Base-by-base conservation (phyloP, 2,329 filamentous ascomycete genomes). In the Exophiala sp. region DNA sequence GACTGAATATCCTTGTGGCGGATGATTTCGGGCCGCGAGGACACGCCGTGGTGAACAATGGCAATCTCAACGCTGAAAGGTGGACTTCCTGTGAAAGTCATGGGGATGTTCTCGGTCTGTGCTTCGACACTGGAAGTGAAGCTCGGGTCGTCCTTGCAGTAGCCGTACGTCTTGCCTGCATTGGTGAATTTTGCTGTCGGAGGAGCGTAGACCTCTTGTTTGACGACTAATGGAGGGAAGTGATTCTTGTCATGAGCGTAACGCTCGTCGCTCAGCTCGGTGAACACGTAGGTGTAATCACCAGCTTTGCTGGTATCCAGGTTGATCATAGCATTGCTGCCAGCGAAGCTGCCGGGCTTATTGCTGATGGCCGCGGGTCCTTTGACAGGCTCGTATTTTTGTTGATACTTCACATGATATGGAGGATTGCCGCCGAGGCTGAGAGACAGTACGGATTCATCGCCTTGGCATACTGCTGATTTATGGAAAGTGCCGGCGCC, bases 121-220 rank as follows among this genome's bases (percentile, higher is more conserved):
- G 64, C 96, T 89, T 53, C 52, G 12, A 41, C 47, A 40, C 49
- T 55, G 40, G 52, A 20, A 10, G 51, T 55, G 42, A 62, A 50
- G 34, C 50, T 55, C 16, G 59, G 53, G 34, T 64, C 62, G 44
- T 91, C 85, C 69, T 91, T 87, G 73, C 94, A 99, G 72, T 92
- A 96, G 68, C 94, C 95, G 77, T 96, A 96, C 0, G 89, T 91
- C 70, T 94, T 94, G 12, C 91, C 91, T 2, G 91, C 89, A 62
- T 89, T 89, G 54, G 81, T 79, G 67, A 99, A 99, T 4, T 81
- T 78, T 3, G 91, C 94, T 2, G 85, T 83, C 1, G 94, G 94
- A 54, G 87, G 88, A 11, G 89, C 80, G 65, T 96, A 87, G 46
- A 99, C 90, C 20, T 80, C 86, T 70, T 99, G 94, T 62, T 87